Percentiles rank a stretch among this genome's conserved stretches.
phyloP scores from a whole-genome alignment of 2,329 filamentous ascomycete genomes.

The Botryotinia globosa region DNA sequence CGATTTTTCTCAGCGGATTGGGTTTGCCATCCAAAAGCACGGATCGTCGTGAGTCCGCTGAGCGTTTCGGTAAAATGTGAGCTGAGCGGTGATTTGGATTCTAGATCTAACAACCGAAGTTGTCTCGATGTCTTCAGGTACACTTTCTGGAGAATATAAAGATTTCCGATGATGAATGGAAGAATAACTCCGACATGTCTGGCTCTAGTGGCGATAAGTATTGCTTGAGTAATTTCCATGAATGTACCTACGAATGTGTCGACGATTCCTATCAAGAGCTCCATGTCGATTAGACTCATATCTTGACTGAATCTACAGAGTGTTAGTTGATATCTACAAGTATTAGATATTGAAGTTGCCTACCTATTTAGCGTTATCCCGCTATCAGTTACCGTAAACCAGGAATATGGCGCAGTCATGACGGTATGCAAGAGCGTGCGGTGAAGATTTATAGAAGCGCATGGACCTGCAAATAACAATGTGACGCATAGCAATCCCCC shows the following conservation, averaged over 20 bases:
- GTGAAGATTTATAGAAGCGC: conserved; percentile 42
- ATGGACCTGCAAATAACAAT: background rate
- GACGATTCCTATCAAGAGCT: conserved; percentile 28
- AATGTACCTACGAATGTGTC: conserved; percentile 15
- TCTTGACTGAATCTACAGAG: conserved; percentile 34
- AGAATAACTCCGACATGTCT: conserved; percentile 4
- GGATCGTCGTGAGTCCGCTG: conserved; percentile 44
- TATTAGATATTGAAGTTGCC: background rate
- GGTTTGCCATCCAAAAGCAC: conserved; percentile 36
- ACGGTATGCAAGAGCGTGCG: conserved; percentile 48
- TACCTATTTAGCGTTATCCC: conserved; percentile 8
- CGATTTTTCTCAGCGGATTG: conserved; percentile 39
- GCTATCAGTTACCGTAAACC: conserved; percentile 15
- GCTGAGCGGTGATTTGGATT: conserved; percentile 44
- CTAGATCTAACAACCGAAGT: conserved; percentile 46
- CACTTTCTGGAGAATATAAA: conserved; percentile 40
- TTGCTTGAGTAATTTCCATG: conserved; percentile 8
- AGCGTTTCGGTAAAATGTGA: conserved; percentile 46
- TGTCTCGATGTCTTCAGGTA: conserved; percentile 48
- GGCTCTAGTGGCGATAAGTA: conserved; percentile 15
- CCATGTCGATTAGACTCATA: conserved; percentile 35
- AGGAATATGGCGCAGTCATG: conserved; percentile 41
- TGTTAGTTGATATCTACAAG: background rate
- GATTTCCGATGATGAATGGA: conserved; percentile 1
- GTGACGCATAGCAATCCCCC: background rate